phyloP scores from a whole-genome alignment of 169 alveolate genomes.

The Plasmodium coatneyi region DNA sequence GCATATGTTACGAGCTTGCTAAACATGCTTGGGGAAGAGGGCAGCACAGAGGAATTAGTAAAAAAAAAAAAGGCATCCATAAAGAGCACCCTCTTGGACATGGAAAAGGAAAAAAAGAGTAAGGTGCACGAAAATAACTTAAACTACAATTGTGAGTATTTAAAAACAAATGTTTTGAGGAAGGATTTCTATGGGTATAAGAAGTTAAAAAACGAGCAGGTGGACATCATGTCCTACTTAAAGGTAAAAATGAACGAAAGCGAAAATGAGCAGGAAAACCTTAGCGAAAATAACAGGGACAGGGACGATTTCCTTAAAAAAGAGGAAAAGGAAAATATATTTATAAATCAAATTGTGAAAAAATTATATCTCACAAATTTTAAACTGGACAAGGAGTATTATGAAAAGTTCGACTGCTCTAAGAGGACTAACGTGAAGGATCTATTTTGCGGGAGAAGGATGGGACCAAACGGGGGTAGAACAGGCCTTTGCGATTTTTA shows the following conservation, averaged over 20 bases:
- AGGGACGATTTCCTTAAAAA: constrained; percentile 21
- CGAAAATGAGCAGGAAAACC: constrained; percentile 41
- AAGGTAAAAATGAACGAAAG: constrained; percentile 68
- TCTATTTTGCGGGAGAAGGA: not conserved
- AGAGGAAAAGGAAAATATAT: constrained; percentile 53
- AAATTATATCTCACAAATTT: constrained; percentile 69
- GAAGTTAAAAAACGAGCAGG: constrained; percentile 40
- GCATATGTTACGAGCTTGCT: constrained; percentile 35
- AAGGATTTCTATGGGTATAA: constrained; percentile 52
- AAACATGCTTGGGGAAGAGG: constrained; percentile 30
- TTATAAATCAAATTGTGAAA: constrained; percentile 60
- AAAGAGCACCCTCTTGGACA: not conserved
- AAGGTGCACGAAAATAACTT: not conserved
- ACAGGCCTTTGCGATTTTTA: not conserved
- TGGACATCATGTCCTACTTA: constrained; percentile 53
- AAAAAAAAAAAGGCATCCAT: constrained; percentile 18
- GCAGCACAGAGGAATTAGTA: constrained; percentile 50
- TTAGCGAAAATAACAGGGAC: constrained; percentile 35
- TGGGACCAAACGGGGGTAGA: not conserved
- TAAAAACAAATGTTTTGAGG: constrained; percentile 29
- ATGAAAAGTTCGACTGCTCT: constrained; percentile 36
- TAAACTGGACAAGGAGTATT: constrained; percentile 48
- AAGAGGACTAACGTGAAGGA: constrained; percentile 1
- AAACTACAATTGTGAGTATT: not conserved
- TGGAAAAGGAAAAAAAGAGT: not conserved